Evolutionary conservation across 768 basidiomycete species (phyloP), one percentile per base, ranked within the genome.

Genomic region (Leccinum disarticulatum): DNA sequence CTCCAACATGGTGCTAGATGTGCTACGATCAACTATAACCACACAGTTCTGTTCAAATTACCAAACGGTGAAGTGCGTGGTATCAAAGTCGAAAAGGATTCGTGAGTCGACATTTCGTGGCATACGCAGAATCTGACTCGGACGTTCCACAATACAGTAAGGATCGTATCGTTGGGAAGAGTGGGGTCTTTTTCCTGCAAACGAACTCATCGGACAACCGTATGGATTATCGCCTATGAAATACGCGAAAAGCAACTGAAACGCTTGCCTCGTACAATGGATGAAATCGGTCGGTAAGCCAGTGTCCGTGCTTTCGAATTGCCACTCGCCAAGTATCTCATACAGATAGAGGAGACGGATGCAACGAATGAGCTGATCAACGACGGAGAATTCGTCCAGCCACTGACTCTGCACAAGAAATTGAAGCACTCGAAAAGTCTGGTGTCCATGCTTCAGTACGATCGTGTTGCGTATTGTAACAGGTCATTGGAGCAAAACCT

Each of bases 301-400:
- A n/a, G n/a, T n/a, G n/a, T n/a, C n/a, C n/a, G n/a, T n/a, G n/a
- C n/a, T n/a, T n/a, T n/a, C n/a, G n/a, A n/a, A n/a, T n/a, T n/a
- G n/a, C n/a, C n/a, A n/a, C n/a, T n/a, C n/a, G n/a, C n/a, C n/a
- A n/a, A n/a, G n/a, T n/a, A n/a, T n/a, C n/a, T n/a, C n/a, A n/a
- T n/a, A n/a, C n/a, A n/a, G n/a, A n/a, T n/a, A n/a, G n/a, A n/a
- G n/a, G n/a, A n/a, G n/a, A n/a, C n/a, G n/a, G n/a, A n/a, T n/a
- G n/a, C n/a, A n/a, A n/a, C n/a, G n/a, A n/a, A n/a, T n/a, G n/a
- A 99, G 68, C 81, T 94, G 4, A 99, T 99, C 25, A 90, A 91
- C 66, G 95, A 96, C 61, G 90, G 87, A 3, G 82, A 87, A 67
- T 84, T 86, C 55, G 89, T 95, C 1, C 93, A 96, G 64, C 89